Base-by-base conservation (phyloP, 148 eudicot species). In the Vaccinium corymbosum region DNA sequence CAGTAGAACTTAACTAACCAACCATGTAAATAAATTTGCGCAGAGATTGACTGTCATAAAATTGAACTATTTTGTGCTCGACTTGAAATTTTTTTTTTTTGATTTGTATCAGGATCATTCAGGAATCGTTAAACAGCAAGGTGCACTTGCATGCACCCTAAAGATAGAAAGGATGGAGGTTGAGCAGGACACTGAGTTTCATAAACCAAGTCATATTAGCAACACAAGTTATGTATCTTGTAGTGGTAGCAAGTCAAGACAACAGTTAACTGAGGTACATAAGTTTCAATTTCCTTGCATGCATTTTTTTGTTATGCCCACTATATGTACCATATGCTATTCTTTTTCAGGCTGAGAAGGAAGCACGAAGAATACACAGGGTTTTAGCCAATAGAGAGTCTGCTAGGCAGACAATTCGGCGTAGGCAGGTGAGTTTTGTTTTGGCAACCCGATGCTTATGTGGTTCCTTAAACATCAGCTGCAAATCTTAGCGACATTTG, bases 371-470 rank as follows among this genome's bases (percentile, higher is more conserved):
- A 84, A 17, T 92, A 59, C 92, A 92, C 1, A 90, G 97, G 76
- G 88, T 95, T 13, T 78, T 95, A 82, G 97, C 98, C 22, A 95
- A 95, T 66, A 90, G 98, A 80, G 98, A 95, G 87, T 95, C 97
- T 0, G 98, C 98, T 16, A 89, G 97, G 73, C 94, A 93, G 86
- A 93, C 98, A 3, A 95, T 95, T 83, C 94, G 95, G 14, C 91
- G 95, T 46, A 89, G 97, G 84, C 97, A 94, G 95, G 98, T 94
- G 78, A 71, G 80, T 22, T 57, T 7, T 57, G 12, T 79, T 84
- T 76, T 29, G 38, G 19, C 25, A 35, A 50, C 73, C 6, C 3
- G 19, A 79, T 32, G 35, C 48, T n/a, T 53, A 10, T 25, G 22
- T 35, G 52, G 82, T 46, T 61, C 17, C 25, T 61, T 61, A 2